Percentiles rank a stretch among this genome's conserved stretches.
These are phyloP conservation scores for Zymoseptoria crescenta DNA, from an alignment of 2,329 filamentous ascomycete genomes.

Conservation along the genomic window DNA sequence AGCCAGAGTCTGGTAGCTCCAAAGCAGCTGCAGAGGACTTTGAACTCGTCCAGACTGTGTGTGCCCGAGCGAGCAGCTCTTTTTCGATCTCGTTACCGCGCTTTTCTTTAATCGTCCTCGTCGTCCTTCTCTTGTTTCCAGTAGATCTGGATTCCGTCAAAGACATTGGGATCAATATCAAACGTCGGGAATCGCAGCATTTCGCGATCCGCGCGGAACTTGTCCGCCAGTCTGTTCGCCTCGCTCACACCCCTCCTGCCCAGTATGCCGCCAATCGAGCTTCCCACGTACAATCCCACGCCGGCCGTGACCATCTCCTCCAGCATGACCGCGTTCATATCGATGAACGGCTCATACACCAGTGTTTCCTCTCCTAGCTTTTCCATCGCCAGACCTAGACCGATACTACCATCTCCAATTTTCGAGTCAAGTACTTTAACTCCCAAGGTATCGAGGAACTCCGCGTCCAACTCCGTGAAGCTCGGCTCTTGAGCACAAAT, in stretches of 20 bases:
- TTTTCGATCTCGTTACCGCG: not conserved
- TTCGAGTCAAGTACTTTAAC: slow-evolving; percentile 13
- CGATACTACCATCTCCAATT: not conserved
- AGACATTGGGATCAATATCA: slow-evolving; percentile 23
- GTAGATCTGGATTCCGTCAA: slow-evolving; percentile 21
- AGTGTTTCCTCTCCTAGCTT: slow-evolving; percentile 10
- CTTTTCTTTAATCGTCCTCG: slow-evolving; percentile 1
- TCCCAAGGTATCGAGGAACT: slow-evolving; percentile 18
- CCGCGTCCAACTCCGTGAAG: slow-evolving; percentile 22
- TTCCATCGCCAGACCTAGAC: slow-evolving; percentile 11
- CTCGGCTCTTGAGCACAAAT: slow-evolving; percentile 25
- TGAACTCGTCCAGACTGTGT: not conserved
- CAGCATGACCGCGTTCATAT: slow-evolving; percentile 15
- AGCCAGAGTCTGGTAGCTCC: not conserved
- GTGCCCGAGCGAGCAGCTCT: not conserved
- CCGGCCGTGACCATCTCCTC: slow-evolving; percentile 10
- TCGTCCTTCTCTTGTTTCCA: slow-evolving; percentile 22
- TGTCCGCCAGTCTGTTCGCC: slow-evolving; percentile 7
- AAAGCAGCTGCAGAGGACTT: not conserved
- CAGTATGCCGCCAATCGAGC: slow-evolving; percentile 14
- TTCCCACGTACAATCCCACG: slow-evolving; percentile 19
- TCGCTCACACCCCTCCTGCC: slow-evolving; percentile 1
- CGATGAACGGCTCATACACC: slow-evolving; percentile 23
- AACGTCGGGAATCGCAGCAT: slow-evolving; percentile 20
- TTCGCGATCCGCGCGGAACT: slow-evolving; percentile 8